These are phyloP conservation scores for Fraxinus greggii DNA, from an alignment of 305 asterid species.

Conservation along the genomic window DNA sequence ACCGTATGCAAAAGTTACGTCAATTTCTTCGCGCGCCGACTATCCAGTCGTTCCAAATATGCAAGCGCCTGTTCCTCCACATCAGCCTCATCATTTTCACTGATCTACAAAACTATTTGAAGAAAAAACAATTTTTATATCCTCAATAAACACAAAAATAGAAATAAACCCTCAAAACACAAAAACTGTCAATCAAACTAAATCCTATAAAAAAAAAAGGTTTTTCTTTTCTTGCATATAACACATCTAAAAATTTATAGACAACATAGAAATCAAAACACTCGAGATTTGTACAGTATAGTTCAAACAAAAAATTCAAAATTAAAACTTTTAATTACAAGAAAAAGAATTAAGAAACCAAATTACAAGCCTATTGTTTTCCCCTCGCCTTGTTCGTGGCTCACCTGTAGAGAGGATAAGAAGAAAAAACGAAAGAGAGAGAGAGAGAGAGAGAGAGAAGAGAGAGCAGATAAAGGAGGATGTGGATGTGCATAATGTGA, in stretches of 20 bases:
- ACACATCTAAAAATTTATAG: neutral
- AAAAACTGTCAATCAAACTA: neutral
- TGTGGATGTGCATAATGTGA: too few relatives aligned
- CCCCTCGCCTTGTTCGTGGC: neutral
- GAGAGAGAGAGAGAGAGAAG: neutral
- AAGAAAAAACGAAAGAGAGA: neutral
- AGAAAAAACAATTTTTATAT: conserved; percentile 4
- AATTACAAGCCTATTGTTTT: conserved; percentile 17
- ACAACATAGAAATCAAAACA: conserved; percentile 7
- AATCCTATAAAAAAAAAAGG: neutral
- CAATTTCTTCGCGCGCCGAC: too few relatives aligned
- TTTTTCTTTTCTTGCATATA: neutral
- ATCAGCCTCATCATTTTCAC: too few relatives aligned
- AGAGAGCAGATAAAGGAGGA: too few relatives aligned
- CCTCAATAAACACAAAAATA: neutral
- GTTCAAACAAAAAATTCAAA: neutral
- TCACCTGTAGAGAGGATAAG: conserved; percentile 7
- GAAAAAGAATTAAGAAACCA: neutral
- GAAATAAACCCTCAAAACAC: neutral
- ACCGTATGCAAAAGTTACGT: too few relatives aligned
- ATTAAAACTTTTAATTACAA: neutral
- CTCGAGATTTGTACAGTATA: conserved; percentile 10
- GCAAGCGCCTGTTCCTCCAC: too few relatives aligned
- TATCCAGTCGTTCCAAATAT: too few relatives aligned
- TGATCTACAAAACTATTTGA: conserved; percentile 12